Base-by-base conservation (phyloP, 192 early-diverging fungal species). In the Rhizoclosmatium sp. region DNA sequence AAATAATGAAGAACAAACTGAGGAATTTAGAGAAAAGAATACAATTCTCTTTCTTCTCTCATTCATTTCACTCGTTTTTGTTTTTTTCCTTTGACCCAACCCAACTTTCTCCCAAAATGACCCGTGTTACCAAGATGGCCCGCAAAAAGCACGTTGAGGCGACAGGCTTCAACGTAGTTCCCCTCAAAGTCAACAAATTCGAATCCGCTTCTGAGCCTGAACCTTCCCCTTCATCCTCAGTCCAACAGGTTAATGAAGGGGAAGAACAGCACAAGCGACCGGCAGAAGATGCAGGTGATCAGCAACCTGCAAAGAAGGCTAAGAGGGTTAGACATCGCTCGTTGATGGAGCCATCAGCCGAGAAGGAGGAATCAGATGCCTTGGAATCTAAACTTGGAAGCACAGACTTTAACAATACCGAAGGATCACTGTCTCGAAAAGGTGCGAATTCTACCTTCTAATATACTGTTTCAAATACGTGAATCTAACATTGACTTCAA, bases 101-200 rank as follows among this genome's bases (percentile, higher is more conserved):
- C 23, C 7, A 68, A 41, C 65, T 49, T 39, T 59, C 70, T 4
- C 7, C 67, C 44, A 54, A 23, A 75, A 92, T 92, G 91, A 89
- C 89, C 7, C 83, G 91, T 21, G 72, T 89, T 21, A 89, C 91
- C 47, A 89, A 89, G 80, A 79, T 83, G 41, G 84, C 83, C 31
- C 86, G 88, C 39, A 89, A 88, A 76, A 80, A 81, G 72, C 88
- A 89, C 48, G 82, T 83, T 14, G 83, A 84, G 45, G 87, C 86
- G 3, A 80, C 86, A 2, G 71, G 76, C 59, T 89, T 90, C 82
- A 64, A 69, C 75, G 46, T 82, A 39, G 84, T 67, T 70, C 88
- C 90, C 46, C 73, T 88, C 78, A 79, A 85, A 83, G 78, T 76
- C 16, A 87, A 81, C 69, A 85, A 85, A 75, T 81, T 82, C 39